Evolutionary conservation across 257 asterid species (phyloP), one percentile per base, ranked within the genome.

Genomic region (Primulina tabacum): DNA sequence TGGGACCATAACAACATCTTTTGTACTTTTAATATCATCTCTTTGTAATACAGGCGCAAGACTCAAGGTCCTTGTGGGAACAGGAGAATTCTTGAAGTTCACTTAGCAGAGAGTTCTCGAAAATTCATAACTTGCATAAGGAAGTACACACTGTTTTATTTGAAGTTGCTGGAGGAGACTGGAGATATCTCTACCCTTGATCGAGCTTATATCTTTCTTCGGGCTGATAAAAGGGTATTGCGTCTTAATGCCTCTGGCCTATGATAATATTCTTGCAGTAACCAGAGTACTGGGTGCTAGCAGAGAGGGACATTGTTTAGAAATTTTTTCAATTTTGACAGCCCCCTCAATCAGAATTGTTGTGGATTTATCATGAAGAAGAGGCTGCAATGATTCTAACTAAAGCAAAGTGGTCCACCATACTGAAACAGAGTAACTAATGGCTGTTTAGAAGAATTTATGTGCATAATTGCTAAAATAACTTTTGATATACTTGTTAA

Each of bases 71-170:
- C 85, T 65, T 85, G 90, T 53, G 96, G 90, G 72, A 90, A 85
- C 87, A 87, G 34, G 34, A 55, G 89, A 80, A 78, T 78, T 57
- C 88, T 90, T 75, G 99, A 93, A 86, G 97, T 93, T 67, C 84
- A 93, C 86, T 32, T 93, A 68, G 90, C 99, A 26, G 99, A 93
- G 85, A 93, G 97, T 82, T 93, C 34, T 52, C 90, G 99, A 69
- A 93, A 93, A 78, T 90, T 85, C 82, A 93, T 90, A 71, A 93
- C 99, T 69, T 90, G 99, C 85, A 90, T 93, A 70, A 80, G 99
- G 89, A 93, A 93, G 83, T 93, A 93, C 82, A 80, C 85, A 34
- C 69, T 90, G 67, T 90, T 93, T 77, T 90, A 93, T 83, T 72
- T 93, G 84, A 90, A 86, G 71, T 78, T 93, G 79, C 77, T 93